Conservation (phyloP, 805 yeast genomes). For the Nakazawaea ernobii region DNA sequence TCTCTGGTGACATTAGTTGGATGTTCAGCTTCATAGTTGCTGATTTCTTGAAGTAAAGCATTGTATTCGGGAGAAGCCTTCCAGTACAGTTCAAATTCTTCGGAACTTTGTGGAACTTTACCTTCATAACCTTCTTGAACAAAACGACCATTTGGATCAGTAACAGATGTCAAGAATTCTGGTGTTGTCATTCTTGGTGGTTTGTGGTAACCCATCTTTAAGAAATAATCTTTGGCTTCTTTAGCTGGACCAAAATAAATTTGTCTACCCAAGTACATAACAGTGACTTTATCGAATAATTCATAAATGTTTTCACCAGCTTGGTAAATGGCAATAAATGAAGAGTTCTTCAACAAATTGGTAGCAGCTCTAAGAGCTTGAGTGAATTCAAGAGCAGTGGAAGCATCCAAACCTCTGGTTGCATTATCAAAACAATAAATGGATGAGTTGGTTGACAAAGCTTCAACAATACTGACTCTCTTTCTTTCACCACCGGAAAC, state of each 20-base stretch:
- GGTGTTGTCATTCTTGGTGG: slow-evolving; percentile 63
- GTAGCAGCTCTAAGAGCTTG: slow-evolving; percentile 57
- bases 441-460: slow-evolving; percentile 45
- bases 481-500: slow-evolving; percentile 71
- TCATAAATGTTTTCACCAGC: slow-evolving; percentile 62
- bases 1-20: too few species aligned
- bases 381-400: slow-evolving; percentile 63
- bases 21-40: too few species aligned
- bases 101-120: slow-evolving; percentile 48
- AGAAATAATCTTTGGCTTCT: slow-evolving; percentile 49
- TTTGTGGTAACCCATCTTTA: slow-evolving; percentile 56
- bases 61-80: slow-evolving; percentile 50
- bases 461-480: slow-evolving; percentile 67
- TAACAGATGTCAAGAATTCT: slow-evolving; percentile 60
- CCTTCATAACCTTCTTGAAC: slow-evolving; percentile 41
- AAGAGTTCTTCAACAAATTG: slow-evolving; percentile 48
- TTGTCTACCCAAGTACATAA: slow-evolving; percentile 56
- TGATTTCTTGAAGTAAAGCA: too few species aligned
- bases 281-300: slow-evolving; percentile 55
- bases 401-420: slow-evolving; percentile 66
- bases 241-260: slow-evolving; percentile 52
- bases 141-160: slow-evolving; percentile 57
- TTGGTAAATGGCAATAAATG: slow-evolving; percentile 62
- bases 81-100: slow-evolving; percentile 60
- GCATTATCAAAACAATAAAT: slow-evolving; percentile 65